These are phyloP conservation scores for Sporothrix sp. DNA, from an alignment of 2,329 filamentous ascomycete genomes.

Conservation along the genomic window DNA sequence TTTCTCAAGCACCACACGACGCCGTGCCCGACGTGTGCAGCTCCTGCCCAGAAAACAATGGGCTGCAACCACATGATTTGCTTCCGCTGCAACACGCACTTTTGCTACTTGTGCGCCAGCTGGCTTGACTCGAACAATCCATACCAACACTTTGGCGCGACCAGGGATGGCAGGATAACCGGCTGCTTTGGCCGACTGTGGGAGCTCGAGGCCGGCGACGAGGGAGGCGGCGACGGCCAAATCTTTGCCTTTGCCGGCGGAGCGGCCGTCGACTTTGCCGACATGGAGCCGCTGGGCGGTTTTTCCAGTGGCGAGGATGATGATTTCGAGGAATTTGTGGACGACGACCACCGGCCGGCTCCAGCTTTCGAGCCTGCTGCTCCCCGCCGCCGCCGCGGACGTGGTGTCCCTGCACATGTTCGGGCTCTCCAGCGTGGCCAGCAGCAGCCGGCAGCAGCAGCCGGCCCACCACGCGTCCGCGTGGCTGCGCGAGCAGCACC, in stretches of 20 bases:
- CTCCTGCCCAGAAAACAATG: conserved; percentile 78
- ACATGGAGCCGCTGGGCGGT: conserved; percentile 17
- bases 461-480: too few relatives aligned
- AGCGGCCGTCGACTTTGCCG: conserved; percentile 14
- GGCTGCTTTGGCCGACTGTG: conserved; percentile 78
- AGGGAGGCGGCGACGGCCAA: conserved; percentile 37
- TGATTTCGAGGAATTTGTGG: neutral
- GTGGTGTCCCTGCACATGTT: neutral
- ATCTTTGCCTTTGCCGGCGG: conserved; percentile 30
- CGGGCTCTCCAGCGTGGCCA: too few relatives aligned
- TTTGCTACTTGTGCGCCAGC: conserved; percentile 88
- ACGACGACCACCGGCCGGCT: too few relatives aligned
- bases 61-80: conserved; percentile 98
- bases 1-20: conserved; percentile 77
- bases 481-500: neutral
- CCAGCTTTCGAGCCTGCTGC: too few relatives aligned
- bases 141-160: conserved; percentile 78
- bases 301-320: too few relatives aligned
- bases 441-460: too few relatives aligned
- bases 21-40: conserved; percentile 77
- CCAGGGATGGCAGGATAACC: conserved; percentile 40
- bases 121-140: conserved; percentile 76
- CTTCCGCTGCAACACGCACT: conserved; percentile 80
- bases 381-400: neutral
- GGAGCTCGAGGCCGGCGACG: conserved; percentile 79